A percentile compares a stretch with the other conserved stretches of the same genome.
Evolutionary conservation across 306 rosid species (phyloP).

Genomic region (Parietaria judaica): DNA sequence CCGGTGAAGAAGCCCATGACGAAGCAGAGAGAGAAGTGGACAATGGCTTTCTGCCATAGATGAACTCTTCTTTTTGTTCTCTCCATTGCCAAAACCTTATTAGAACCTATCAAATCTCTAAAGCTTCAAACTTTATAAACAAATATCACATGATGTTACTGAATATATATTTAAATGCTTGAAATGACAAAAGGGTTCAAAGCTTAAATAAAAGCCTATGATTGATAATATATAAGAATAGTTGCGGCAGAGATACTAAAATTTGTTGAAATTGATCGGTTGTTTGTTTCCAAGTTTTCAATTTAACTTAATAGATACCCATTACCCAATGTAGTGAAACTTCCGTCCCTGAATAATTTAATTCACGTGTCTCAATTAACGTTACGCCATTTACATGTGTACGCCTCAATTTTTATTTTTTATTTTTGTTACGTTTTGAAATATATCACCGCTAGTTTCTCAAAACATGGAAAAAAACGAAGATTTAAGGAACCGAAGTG

Average conservation of each 20-base stretch:
- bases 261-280: background rate
- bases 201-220: too few species aligned
- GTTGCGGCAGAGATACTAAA: background rate
- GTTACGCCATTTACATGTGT: too few species aligned
- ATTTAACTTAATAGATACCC: too few species aligned
- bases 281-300: too few species aligned
- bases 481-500: too few species aligned
- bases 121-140: background rate
- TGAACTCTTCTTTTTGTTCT: slow-evolving; percentile 73
- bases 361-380: too few species aligned
- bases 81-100: slow-evolving; percentile 50
- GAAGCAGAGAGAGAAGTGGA: slow-evolving; percentile 78
- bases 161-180: slow-evolving; percentile 4
- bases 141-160: slow-evolving; percentile 12
- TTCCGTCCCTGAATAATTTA: too few species aligned
- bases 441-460: too few species aligned
- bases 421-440: background rate
- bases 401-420: background rate
- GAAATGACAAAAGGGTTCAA: background rate
- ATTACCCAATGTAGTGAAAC: too few species aligned
- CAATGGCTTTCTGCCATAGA: slow-evolving; percentile 75
- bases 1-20: slow-evolving; percentile 89
- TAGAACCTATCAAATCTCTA: background rate
- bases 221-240: too few species aligned
- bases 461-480: too few species aligned